phyloP scores from a whole-genome alignment of 768 basidiomycete species.

The Tricholoma sp. region DNA sequence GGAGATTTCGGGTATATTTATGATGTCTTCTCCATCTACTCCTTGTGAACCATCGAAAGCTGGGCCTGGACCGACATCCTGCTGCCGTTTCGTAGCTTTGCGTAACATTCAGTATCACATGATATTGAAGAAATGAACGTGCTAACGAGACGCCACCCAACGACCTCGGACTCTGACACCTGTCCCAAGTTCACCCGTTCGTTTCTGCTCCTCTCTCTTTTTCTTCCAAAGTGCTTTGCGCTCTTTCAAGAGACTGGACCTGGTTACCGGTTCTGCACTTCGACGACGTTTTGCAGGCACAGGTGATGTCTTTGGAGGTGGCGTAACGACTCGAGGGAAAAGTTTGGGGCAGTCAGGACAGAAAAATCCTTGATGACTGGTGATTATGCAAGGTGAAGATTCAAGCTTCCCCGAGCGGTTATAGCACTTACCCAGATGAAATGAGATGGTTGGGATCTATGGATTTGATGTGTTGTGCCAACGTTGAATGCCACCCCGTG shows the following conservation, averaged over 20 bases:
- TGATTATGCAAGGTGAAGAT: background rate
- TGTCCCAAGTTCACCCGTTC: slow-evolving; percentile 24
- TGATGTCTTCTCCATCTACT: slow-evolving; percentile 63
- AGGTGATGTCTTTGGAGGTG: slow-evolving; percentile 37
- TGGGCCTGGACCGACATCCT: slow-evolving; percentile 38
- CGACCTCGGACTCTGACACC: slow-evolving; percentile 53
- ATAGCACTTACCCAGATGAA: slow-evolving; percentile 45
- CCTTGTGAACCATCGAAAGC: slow-evolving; percentile 59
- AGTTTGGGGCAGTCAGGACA: slow-evolving; percentile 54
- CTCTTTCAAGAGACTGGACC: slow-evolving; percentile 40
- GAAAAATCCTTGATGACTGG: slow-evolving; percentile 50
- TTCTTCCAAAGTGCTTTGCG: slow-evolving; percentile 45
- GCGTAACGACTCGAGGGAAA: slow-evolving; percentile 29
- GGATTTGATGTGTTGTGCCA: slow-evolving; percentile 38
- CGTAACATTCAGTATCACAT: slow-evolving; percentile 4
- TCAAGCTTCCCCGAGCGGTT: background rate
- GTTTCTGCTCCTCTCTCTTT: slow-evolving; percentile 31
- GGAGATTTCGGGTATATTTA: slow-evolving; percentile 49
- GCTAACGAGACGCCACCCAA: slow-evolving; percentile 52
- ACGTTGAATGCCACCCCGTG: slow-evolving; percentile 47
- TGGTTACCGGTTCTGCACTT: slow-evolving; percentile 38
- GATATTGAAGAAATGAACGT: background rate
- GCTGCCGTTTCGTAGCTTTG: slow-evolving; percentile 44
- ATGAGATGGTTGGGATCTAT: slow-evolving; percentile 60
- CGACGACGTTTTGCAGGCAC: slow-evolving; percentile 31